Conservation (phyloP, 1,284 basidiomycete species). For the Anthracocystis panici-leucophaei region DNA sequence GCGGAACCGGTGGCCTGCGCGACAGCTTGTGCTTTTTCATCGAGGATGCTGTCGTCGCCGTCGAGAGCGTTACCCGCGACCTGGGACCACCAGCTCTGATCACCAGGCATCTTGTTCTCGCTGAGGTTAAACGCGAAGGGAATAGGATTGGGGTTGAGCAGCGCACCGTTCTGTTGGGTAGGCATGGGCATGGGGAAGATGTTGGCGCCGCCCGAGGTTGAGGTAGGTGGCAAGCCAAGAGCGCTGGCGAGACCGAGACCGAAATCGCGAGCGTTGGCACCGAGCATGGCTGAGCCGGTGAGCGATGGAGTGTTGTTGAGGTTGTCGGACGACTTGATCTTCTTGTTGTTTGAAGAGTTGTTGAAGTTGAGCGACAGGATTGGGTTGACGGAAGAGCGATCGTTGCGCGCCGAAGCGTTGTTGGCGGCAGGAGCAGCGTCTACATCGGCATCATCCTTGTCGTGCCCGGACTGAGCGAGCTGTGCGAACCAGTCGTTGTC, state of each 20-base stretch:
- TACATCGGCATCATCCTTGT: slow-evolving; percentile 37
- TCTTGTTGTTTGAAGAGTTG: slow-evolving; percentile 18
- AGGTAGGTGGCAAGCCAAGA: slow-evolving; percentile 30
- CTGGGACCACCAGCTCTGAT: slow-evolving; percentile 63
- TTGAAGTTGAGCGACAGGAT: slow-evolving; percentile 48
- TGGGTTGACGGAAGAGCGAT: slow-evolving; percentile 32
- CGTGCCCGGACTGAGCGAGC: slow-evolving; percentile 52
- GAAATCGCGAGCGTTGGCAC: slow-evolving; percentile 47
- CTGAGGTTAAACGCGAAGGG: slow-evolving; percentile 65
- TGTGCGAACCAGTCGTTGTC: slow-evolving; percentile 54
- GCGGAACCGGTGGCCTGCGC: slow-evolving; percentile 45
- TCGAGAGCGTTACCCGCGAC: slow-evolving; percentile 54
- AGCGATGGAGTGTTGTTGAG: slow-evolving; percentile 22
- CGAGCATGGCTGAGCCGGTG: slow-evolving; percentile 54
- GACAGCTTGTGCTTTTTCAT: slow-evolving; percentile 63
- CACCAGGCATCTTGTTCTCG: slow-evolving; percentile 48
- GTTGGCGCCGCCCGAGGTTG: slow-evolving; percentile 26
- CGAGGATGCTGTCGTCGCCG: slow-evolving; percentile 52
- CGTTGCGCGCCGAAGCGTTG: slow-evolving; percentile 9
- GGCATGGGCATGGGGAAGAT: slow-evolving; percentile 60
- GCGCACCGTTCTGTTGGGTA: slow-evolving; percentile 62
- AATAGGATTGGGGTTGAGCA: slow-evolving; percentile 66
- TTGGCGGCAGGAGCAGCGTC: slow-evolving; percentile 7
- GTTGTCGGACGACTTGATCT: slow-evolving; percentile 13
- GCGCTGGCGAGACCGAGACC: slow-evolving; percentile 39